phyloP scores from a whole-genome alignment of 1,284 basidiomycete species.

The Pterulicium gracile region DNA sequence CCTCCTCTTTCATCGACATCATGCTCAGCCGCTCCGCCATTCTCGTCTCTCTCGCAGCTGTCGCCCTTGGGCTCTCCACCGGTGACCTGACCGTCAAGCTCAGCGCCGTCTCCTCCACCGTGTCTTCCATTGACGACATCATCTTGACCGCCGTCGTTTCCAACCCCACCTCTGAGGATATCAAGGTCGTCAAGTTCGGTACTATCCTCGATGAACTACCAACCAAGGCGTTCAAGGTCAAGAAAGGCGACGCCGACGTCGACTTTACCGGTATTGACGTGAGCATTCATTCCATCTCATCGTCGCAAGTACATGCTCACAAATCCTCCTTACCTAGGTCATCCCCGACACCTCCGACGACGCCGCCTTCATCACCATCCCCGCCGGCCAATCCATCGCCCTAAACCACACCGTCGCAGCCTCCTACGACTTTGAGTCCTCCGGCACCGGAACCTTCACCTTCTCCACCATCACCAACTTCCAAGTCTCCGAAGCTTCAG shows the following conservation, averaged over 20 bases:
- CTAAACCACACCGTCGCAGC: neutral
- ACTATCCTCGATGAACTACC: neutral
- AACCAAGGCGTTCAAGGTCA: neutral
- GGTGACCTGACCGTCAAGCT: neutral
- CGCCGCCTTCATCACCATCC: neutral
- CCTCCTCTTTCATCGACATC: too few species aligned
- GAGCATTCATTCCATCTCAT: neutral
- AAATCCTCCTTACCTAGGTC: neutral
- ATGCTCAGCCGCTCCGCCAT: too few species aligned
- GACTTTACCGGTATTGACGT: neutral
- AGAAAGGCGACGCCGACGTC: slow-evolving; percentile 1
- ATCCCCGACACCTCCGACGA: neutral
- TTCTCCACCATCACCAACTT: neutral
- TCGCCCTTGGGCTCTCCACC: neutral
- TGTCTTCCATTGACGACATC: neutral
- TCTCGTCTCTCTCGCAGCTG: neutral
- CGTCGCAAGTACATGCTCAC: neutral
- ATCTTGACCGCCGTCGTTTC: slow-evolving; percentile 4
- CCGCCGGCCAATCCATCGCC: neutral
- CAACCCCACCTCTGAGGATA: slow-evolving; percentile 1
- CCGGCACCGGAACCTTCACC: neutral
- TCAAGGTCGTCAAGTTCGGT: slow-evolving; percentile 2
- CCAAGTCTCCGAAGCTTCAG: neutral
- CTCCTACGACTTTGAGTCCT: neutral
- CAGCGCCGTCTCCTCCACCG: neutral